Base-by-base conservation (phyloP, 176 grass and related monocot species). In the Phyllostachys edulis region DNA sequence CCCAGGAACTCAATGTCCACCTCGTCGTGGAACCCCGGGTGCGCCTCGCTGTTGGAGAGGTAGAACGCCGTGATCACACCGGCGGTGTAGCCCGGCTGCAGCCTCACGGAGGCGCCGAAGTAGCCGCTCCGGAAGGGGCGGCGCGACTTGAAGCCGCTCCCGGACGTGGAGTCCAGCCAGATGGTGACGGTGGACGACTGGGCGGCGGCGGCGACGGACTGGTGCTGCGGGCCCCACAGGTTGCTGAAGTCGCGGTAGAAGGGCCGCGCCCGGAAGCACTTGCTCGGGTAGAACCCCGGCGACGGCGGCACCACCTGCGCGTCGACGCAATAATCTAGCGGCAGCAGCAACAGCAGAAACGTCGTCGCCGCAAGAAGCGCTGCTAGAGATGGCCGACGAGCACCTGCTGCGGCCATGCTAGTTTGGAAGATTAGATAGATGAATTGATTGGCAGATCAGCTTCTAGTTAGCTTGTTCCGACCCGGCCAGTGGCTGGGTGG, bases 51-150 rank as follows among this genome's bases (percentile, higher is more conserved):
- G 84, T 95, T 95, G 5, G 93, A 95, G 2, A 92, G 76, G 85
- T 92, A 95, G 72, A 95, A 95, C 0, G 93, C 93, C 3, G 93
- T 95, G 85, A 88, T 95, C 3, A 95, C 93, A 15, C 93, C 93
- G 2, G 93, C 93, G 0, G 93, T 95, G 85, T 95, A 95, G 7
- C 93, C 90, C 0, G 69, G 23, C 52, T 95, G 93, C 39, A 95
- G 93, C 79, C 88, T 90, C 36, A 95, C 65, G 0, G 82, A 87
- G 6, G 85, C 82, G 12, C 88, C 90, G 26, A 95, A 95, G 68
- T 95, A 95, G 0, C 90, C 93, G 21, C 75, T 88, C 1, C 60
- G 51, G 45, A 86, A 95, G 1, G 93, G 46, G 0, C 84, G 79
- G 5, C 78, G 88, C 40, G 93, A 92, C 85, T 90, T 90, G 77